A percentile compares a stretch with the other conserved stretches of the same genome.
Conservation (phyloP, 768 basidiomycete species). For the Sarcomyxa edulis region DNA sequence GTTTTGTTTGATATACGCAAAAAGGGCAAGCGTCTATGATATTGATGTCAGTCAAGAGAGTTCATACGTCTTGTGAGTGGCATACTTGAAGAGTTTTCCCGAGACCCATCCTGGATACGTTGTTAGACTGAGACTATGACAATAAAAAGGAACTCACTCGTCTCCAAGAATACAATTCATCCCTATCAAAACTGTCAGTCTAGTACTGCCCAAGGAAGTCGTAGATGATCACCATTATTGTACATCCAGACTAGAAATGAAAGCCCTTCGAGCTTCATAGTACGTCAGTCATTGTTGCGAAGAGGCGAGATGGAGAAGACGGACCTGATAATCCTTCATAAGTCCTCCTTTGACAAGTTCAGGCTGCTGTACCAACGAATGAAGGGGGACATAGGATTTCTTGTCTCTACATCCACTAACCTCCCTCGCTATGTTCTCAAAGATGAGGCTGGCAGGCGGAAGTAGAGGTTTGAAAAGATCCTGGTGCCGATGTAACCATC, state of each 20-base stretch:
- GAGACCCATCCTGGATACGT: conserved; percentile 65
- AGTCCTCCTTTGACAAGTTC: conserved; percentile 44
- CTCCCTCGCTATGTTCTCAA: conserved; percentile 27
- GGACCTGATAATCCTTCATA: conserved; percentile 71
- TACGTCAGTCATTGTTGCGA: not conserved
- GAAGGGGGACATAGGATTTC: conserved; percentile 27
- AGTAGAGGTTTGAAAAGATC: conserved; percentile 43
- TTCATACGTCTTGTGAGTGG: not conserved
- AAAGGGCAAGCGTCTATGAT: conserved; percentile 48
- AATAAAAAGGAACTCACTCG: conserved; percentile 33
- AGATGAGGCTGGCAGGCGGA: conserved; percentile 30
- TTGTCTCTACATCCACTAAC: conserved; percentile 11
- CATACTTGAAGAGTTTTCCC: conserved; percentile 59
- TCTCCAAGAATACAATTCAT: conserved; percentile 74
- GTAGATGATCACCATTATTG: conserved; percentile 45
- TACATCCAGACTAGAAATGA: conserved; percentile 64
- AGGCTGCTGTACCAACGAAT: conserved; percentile 41
- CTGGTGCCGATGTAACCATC: conserved; percentile 41
- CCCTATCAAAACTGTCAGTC: conserved; percentile 23
- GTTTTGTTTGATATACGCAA: conserved; percentile 61
- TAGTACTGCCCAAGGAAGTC: too few relatives aligned
- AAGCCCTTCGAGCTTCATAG: conserved; percentile 48
- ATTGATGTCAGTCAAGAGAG: not conserved
- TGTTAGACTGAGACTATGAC: not conserved
- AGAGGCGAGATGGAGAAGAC: conserved; percentile 7